Base-by-base conservation (phyloP, 1,284 basidiomycete genomes). In the Trichosporon coremiiforme region DNA sequence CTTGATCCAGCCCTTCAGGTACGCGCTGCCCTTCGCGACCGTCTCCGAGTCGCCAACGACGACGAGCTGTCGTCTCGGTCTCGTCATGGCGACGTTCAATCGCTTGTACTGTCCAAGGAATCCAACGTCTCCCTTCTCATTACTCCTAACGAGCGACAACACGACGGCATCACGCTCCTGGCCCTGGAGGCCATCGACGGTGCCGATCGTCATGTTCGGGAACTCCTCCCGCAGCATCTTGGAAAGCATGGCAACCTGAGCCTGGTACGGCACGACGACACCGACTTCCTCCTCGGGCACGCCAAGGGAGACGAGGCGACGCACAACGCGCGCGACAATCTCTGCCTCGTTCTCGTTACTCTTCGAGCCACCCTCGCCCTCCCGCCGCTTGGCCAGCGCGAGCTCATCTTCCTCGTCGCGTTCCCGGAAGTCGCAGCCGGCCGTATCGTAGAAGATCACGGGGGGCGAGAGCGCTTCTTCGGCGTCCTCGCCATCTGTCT, bases 81-180 rank as follows among this genome's bases (percentile, higher is more conserved):
- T 86, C 1, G 95, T 98, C 95, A 98, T 98, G 0, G 94, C 94
- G 63, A 96, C 93, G 79, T 98, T 98, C 77, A 98, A 84, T 55
- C 95, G 86, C 50, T 95, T 86, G 76, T 93, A 92, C 78, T 98
- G 95, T 77, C 90, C 92, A 75, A 98, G 82, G 83, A 98, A 97
- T 0, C 95, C 95, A 0, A 98, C 93, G 75, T 95, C 92, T 57
- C 93, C 87, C 87, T 93, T 78, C 10, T 78, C 74, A 77, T 97
- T 98, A 75, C 92, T 94, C 57, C 95, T 86, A 0, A 96, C 94
- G 5, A 98, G 87, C 73, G 89, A 92, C 68, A 98, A 90, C 29
- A 97, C 88, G 57, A 97, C 88, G 0, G 93, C 93, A 68, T 84
- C 83, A 29, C 84, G 74, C 83, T 96, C 93, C 66, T 95, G 88